Evolutionary conservation across 2,329 filamentous ascomycete species (phyloP), one percentile per base, ranked within the genome.

Genomic region (Pyrenophora seminiperda): DNA sequence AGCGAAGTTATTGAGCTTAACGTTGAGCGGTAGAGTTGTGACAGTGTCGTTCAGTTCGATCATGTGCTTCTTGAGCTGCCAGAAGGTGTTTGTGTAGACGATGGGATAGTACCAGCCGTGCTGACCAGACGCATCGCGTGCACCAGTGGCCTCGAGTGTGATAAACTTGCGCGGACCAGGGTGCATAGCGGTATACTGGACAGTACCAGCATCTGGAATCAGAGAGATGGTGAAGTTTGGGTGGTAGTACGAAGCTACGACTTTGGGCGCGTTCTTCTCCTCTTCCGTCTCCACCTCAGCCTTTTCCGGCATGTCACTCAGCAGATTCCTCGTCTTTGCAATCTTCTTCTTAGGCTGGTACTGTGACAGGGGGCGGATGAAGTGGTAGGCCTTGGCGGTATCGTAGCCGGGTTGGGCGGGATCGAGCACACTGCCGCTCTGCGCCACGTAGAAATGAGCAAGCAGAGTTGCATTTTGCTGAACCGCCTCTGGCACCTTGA

Each of bases 21-120:
- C 87, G 54, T 91, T 89, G 55, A 97, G 78, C 2, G 92, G 91
- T 19, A 96, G 78, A 17, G 84, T 85, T 65, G 85, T 87, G 62
- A 96, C 89, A 0, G 94, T 97, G 13, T 90, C 88, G 72, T 99
- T 99, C 41, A 99, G 79, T 60, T 92, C 82, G 17, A 83, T 90
- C 93, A 97, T 97, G 64, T 97, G 91, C 56, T 82, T 87, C 70
- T 84, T 90, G 58, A 99, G 81, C 75, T 97, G 93, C 94, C 94
- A 99, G 76, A 99, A 99, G 3, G 89, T 95, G 76, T 99, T 99
- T 69, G 94, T 79, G 71, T 91, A 99, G 31, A 97, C 76, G 36
- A 97, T 84, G 4, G 94, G 94, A 68, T 89, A 85, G 70, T 97
- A 99, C 92, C 92, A 99, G 54, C 88, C 87, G 74, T 97, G 91